Conservation (phyloP, 83 land plant genomes). For the Diphasiastrum complanatum region DNA sequence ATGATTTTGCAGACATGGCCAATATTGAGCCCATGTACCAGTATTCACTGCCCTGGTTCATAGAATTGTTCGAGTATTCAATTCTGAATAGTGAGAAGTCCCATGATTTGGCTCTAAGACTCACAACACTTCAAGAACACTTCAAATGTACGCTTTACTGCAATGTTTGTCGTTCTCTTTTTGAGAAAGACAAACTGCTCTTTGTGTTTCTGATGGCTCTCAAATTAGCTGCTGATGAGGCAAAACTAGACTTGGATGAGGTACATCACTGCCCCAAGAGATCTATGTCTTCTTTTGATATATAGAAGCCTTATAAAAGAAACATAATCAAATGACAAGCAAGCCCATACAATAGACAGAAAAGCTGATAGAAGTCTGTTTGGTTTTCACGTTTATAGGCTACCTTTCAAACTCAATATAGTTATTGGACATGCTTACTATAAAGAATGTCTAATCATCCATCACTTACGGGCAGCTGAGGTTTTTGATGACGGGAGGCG, state of each 20-base stretch:
- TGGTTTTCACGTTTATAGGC: neutral
- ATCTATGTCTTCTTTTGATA: too few species aligned
- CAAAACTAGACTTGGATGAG: conserved; percentile 18
- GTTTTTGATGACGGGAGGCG: conserved; percentile 26
- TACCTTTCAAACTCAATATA: too few species aligned
- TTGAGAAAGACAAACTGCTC: conserved; percentile 31
- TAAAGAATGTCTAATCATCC: too few species aligned
- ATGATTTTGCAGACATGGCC: conserved; percentile 25
- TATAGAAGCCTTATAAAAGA: too few species aligned
- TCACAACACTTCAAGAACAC: conserved; percentile 15
- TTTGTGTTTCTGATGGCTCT: conserved; percentile 22
- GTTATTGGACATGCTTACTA: too few species aligned
- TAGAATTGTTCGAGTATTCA: conserved; percentile 18
- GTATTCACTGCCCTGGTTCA: conserved; percentile 30
- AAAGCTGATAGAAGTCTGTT: too few species aligned
- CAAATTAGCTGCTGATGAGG: conserved; percentile 14
- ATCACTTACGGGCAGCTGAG: too few species aligned
- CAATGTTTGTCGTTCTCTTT: conserved; percentile 27
- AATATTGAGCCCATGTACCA: conserved; percentile 34
- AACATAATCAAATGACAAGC: too few species aligned
- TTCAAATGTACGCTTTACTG: conserved; percentile 18
- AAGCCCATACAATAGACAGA: too few species aligned
- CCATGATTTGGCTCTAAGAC: conserved; percentile 6
- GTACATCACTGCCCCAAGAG: neutral
- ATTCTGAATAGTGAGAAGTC: conserved; percentile 27